A percentile compares a stretch with the other conserved stretches of the same genome.
Conservation (phyloP, 495 filamentous ascomycete genomes). For the Tuber brumale region DNA sequence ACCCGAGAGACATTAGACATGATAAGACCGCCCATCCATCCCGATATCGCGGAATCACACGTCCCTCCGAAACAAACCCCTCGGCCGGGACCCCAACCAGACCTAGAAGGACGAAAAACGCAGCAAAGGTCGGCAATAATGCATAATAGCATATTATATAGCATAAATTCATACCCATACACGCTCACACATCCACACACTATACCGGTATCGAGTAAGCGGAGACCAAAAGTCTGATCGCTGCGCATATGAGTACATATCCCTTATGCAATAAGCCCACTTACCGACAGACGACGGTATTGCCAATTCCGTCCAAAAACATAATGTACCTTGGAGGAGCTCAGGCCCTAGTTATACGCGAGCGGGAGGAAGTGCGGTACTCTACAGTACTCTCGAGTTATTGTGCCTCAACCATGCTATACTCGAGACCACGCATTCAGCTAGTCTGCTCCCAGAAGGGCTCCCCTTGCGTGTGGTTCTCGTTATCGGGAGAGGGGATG, state of each 20-base stretch:
- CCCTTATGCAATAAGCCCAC: background rate
- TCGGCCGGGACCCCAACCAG: background rate
- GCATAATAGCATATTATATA: background rate
- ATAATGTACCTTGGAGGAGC: background rate
- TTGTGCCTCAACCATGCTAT: background rate
- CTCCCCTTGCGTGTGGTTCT: background rate
- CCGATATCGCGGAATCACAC: background rate
- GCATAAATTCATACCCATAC: background rate
- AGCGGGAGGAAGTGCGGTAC: constrained; percentile 1
- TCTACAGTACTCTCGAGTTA: background rate
- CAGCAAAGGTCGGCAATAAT: background rate
- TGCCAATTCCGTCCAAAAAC: background rate
- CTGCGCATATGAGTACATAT: background rate
- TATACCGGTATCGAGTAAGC: background rate
- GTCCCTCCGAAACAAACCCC: background rate
- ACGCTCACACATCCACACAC: background rate
- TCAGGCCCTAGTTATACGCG: background rate
- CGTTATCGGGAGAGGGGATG: background rate
- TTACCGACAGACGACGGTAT: background rate
- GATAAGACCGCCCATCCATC: background rate
- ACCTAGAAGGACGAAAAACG: background rate
- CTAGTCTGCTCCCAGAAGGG: background rate
- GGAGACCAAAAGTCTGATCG: background rate
- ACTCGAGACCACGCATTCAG: background rate
- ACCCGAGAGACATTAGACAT: background rate